Evolutionary conservation across 768 basidiomycete genomes (phyloP).

Genomic region (Pisolithus microcarpus): DNA sequence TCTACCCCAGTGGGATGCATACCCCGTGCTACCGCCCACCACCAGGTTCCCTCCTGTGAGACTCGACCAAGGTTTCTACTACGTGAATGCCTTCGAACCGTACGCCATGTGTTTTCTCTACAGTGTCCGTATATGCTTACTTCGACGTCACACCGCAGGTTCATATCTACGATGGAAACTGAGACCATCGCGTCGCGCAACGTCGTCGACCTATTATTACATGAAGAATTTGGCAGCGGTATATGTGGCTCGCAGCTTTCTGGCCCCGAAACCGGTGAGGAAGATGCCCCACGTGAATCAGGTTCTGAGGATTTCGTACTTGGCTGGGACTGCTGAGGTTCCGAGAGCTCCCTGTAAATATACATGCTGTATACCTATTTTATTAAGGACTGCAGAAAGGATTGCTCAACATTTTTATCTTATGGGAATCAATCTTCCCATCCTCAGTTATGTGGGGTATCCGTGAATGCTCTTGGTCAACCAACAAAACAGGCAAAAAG

Average conservation of each 20-base stretch:
- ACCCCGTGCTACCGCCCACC: conserved; percentile 66
- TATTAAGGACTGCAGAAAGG: background rate
- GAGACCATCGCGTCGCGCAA: conserved; percentile 80
- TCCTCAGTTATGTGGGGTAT: no score
- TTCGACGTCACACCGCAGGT: conserved; percentile 31
- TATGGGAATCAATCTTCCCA: no score
- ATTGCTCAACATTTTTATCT: no score
- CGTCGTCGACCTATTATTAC: conserved; percentile 69
- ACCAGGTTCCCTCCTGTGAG: conserved; percentile 67
- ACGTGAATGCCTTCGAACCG: conserved; percentile 90
- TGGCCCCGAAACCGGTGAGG: conserved; percentile 11
- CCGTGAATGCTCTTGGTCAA: no score
- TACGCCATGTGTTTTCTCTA: conserved; percentile 32
- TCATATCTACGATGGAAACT: conserved; percentile 93
- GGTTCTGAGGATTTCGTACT: conserved; percentile 43
- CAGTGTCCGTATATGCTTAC: background rate
- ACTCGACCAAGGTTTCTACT: conserved; percentile 75
- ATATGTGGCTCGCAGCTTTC: conserved; percentile 51
- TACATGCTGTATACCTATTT: background rate
- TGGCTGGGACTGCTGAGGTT: conserved; percentile 66
- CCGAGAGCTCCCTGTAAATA: background rate
- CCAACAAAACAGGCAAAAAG: no score
- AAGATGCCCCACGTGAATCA: conserved; percentile 7
- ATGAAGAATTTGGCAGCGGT: conserved; percentile 63
- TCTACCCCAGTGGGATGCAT: conserved; percentile 65